Conservation (phyloP, 2,329 filamentous ascomycete genomes). For the Colletotrichum limetticola region DNA sequence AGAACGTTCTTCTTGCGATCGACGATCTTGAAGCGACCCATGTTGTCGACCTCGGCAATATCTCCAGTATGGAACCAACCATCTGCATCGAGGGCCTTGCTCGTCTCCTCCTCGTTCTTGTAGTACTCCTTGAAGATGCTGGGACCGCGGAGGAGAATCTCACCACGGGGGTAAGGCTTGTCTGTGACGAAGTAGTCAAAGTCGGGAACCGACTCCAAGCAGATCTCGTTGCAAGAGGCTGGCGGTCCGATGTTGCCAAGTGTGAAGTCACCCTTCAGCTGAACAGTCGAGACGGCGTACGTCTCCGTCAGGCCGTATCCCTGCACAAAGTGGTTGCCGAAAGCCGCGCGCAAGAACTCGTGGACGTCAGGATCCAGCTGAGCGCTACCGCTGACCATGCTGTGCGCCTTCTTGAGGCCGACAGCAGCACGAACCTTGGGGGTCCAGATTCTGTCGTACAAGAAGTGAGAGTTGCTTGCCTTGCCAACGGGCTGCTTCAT, state of each 20-base stretch:
- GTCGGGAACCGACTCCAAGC: constrained; percentile 87
- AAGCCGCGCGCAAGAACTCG: constrained; percentile 86
- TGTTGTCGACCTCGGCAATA: constrained; percentile 84
- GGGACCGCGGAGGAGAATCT: constrained; percentile 86
- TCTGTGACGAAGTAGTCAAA: constrained; percentile 93
- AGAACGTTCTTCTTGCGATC: constrained; percentile 99
- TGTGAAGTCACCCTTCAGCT: constrained; percentile 76
- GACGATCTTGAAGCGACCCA: constrained; percentile 91
- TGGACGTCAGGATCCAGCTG: constrained; percentile 91
- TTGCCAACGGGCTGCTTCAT: constrained; percentile 78
- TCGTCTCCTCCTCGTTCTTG: constrained; percentile 89
- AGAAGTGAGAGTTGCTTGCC: constrained; percentile 80
- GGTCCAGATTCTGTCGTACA: constrained; percentile 91
- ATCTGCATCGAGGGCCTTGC: constrained; percentile 82
- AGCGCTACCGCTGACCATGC: constrained; percentile 88
- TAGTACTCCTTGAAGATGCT: constrained; percentile 87
- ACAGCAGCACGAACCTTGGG: constrained; percentile 87
- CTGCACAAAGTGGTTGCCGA: constrained; percentile 82
- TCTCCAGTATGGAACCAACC: constrained; percentile 99
- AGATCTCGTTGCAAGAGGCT: constrained; percentile 75
- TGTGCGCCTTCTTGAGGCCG: constrained; percentile 77
- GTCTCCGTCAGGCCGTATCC: constrained; percentile 96
- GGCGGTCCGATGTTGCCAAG: constrained; percentile 86
- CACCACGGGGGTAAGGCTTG: constrained; percentile 89
- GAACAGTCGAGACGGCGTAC: constrained; percentile 80